Evolutionary conservation across 768 basidiomycete species (phyloP), one percentile per base, ranked within the genome.

Genomic region (Xerocomus spinulosus): DNA sequence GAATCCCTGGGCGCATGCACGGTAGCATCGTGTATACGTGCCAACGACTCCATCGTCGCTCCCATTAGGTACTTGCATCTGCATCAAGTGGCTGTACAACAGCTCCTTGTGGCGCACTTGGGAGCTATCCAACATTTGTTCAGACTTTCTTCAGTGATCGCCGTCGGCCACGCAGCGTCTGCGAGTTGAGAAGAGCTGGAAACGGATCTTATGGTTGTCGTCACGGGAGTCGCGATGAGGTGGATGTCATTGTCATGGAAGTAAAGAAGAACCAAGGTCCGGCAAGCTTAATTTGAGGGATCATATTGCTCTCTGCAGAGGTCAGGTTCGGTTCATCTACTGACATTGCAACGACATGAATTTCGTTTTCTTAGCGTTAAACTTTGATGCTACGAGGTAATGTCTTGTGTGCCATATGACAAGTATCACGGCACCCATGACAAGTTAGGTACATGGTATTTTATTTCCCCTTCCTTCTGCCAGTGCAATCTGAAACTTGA

Each of bases 51-150:
- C 26, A 34, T 24, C 34, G 14, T 21, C 18, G n/a, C 42, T n/a
- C 24, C 30, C 18, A 21, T 59, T 49, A 58, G 53, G 47, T 57
- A 33, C 17, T 20, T 18, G 13, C 18, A 20, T 32, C 23, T 20
- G 34, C 29, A 35, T 44, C n/a, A n/a, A n/a, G 48, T 49, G 55
- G 47, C 47, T 54, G 39, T 48, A n/a, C n/a, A n/a, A 37, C 49
- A 30, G 18, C 17, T 28, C 44, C 34, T 48, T 46, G 47, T 58
- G 56, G 58, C 54, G 51, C 25, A 30, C n/a, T 24, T 32, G 10
- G 15, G 36, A 18, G 14, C 26, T 8, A 25, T 35, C 33, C 9
- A n/a, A 34, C 33, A 13, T 9, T 33, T 13, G 18, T 18, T 28
- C n/a, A 24, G 24, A 46, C 42, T 21, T 35, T 46, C 8, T 34